phyloP scores from a whole-genome alignment of 2,329 filamentous ascomycete species.

The Aspergillus spinulosporus region DNA sequence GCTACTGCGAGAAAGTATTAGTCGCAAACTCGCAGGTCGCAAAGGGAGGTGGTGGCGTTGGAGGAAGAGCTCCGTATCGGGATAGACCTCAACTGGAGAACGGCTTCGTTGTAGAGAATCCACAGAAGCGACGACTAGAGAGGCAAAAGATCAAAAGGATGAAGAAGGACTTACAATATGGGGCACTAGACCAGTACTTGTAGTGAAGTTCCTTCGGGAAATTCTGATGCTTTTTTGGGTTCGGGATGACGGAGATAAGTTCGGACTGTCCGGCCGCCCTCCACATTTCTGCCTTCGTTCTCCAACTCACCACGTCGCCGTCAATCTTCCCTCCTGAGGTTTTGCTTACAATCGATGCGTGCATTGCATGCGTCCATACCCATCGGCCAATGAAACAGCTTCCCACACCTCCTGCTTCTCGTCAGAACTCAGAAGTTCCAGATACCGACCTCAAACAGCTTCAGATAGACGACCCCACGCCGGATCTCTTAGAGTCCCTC shows the following conservation, averaged over 20 bases:
- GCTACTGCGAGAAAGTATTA: conserved; percentile 5
- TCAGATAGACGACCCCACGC: conserved; percentile 20
- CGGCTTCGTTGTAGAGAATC: neutral
- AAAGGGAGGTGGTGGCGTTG: conserved; percentile 17
- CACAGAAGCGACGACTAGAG: neutral
- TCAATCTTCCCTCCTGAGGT: neutral
- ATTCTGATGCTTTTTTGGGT: conserved; percentile 36
- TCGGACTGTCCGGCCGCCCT: conserved; percentile 33
- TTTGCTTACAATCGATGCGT: neutral
- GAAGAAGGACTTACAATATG: conserved; percentile 8
- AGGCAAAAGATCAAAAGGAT: neutral
- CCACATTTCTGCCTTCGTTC: conserved; percentile 10
- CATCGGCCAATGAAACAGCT: conserved; percentile 32
- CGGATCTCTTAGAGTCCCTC: conserved; percentile 37
- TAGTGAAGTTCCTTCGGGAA: conserved; percentile 27
- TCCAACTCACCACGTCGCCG: neutral
- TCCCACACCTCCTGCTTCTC: conserved; percentile 38
- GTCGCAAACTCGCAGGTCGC: conserved; percentile 7
- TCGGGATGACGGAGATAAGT: conserved; percentile 37
- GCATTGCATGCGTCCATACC: neutral
- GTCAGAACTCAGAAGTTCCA: conserved; percentile 30
- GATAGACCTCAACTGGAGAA: neutral
- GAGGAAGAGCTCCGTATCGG: neutral
- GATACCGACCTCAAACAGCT: conserved; percentile 23
- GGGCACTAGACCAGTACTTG: conserved; percentile 8